These are phyloP conservation scores for Handroanthus guayacan DNA, from an alignment of 257 asterid species.

Conservation along the genomic window DNA sequence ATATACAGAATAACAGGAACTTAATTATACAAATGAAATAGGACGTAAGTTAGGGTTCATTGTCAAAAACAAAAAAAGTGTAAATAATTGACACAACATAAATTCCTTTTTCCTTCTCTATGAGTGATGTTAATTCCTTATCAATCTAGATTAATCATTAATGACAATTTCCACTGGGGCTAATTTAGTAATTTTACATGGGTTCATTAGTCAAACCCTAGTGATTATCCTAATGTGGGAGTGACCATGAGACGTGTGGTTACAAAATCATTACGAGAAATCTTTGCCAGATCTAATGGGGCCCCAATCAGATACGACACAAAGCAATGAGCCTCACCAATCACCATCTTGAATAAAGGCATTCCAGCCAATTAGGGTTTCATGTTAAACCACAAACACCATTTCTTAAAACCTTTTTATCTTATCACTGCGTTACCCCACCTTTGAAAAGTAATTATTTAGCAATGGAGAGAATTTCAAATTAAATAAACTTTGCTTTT, in stretches of 20 bases:
- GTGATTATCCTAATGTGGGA: neutral
- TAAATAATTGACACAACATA: too few species aligned
- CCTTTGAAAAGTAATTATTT: neutral
- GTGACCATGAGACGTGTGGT: neutral
- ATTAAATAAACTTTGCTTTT: too few species aligned
- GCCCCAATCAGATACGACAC: neutral
- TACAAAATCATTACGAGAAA: slow-evolving; percentile 22
- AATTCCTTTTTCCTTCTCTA: too few species aligned
- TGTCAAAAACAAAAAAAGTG: too few species aligned
- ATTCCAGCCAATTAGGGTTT: neutral
- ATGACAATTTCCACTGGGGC: neutral
- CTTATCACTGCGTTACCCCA: neutral
- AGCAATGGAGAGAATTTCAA: too few species aligned
- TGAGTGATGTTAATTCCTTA: too few species aligned
- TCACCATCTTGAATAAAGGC: neutral
- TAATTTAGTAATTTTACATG: neutral
- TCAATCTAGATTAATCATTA: neutral
- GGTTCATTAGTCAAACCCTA: neutral
- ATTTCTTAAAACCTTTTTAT: neutral
- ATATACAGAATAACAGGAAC: too few species aligned
- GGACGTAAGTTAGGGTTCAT: too few species aligned
- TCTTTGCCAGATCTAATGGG: slow-evolving; percentile 29
- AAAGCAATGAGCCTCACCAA: neutral
- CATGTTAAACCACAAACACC: neutral
- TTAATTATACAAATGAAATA: too few species aligned